Conservation (phyloP, 257 asterid genomes). For the Nicotiana benthamiana region DNA sequence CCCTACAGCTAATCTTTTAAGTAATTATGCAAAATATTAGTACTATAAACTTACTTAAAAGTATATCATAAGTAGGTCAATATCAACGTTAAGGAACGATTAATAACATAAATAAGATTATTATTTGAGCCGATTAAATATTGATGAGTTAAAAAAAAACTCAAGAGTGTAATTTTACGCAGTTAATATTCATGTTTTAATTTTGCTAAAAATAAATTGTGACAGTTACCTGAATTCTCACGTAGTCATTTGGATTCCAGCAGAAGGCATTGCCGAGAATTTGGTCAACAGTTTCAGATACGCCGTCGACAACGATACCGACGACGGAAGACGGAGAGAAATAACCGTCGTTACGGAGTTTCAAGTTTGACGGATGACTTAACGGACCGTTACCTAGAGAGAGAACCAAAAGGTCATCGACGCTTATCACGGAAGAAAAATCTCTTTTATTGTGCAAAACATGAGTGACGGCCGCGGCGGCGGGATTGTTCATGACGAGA, state of each 20-base stretch:
- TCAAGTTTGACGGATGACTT: conserved; percentile 31
- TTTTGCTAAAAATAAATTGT: background rate
- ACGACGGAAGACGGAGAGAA: conserved; percentile 50
- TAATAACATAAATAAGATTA: background rate
- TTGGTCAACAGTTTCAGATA: conserved; percentile 83
- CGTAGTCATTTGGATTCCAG: conserved; percentile 78
- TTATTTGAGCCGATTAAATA: background rate
- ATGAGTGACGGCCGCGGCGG: conserved; percentile 98
- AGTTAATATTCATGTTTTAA: too few species aligned
- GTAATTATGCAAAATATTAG: too few species aligned
- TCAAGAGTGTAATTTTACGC: too few species aligned
- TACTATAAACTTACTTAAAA: too few species aligned
- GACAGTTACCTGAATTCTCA: conserved; percentile 73
- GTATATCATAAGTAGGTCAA: background rate
- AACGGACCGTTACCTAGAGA: conserved; percentile 73
- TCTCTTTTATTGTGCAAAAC: conserved; percentile 88
- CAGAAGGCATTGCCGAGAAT: conserved; percentile 82
- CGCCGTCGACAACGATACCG: conserved; percentile 76
- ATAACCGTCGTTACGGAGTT: conserved; percentile 42
- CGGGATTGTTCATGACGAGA: conserved; percentile 89
- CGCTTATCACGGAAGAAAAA: conserved; percentile 74
- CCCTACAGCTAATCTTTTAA: background rate
- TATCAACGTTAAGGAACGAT: background rate
- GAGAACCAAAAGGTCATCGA: conserved; percentile 73
- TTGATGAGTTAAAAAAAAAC: too few species aligned